Conservation (phyloP, 2,329 filamentous ascomycete species). For the Metarhizium humberi region DNA sequence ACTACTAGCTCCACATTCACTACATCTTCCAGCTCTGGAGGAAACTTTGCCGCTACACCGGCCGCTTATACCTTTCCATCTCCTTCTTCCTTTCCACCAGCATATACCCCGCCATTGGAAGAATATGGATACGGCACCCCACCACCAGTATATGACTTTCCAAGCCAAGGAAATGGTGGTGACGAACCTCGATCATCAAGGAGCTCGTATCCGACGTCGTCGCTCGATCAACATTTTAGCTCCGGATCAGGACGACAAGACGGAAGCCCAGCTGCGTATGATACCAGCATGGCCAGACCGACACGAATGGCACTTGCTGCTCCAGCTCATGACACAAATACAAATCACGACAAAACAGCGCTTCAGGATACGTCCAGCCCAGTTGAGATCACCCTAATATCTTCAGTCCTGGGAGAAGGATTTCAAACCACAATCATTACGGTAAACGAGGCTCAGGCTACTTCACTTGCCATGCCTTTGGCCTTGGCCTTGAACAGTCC, state of each 20-base stretch:
- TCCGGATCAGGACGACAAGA: neutral
- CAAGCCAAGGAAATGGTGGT: neutral
- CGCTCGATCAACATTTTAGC: neutral
- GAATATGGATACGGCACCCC: constrained; percentile 7
- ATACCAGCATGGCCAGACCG: neutral
- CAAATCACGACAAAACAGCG: neutral
- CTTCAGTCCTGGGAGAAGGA: constrained; percentile 11
- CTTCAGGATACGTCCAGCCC: neutral
- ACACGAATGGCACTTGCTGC: constrained; percentile 1
- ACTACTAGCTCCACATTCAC: neutral
- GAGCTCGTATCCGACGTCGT: neutral
- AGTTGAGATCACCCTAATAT: constrained; percentile 15
- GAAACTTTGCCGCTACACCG: neutral
- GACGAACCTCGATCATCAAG: neutral
- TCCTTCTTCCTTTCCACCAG: constrained; percentile 5
- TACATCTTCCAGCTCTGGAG: neutral
- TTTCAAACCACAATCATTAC: constrained; percentile 12
- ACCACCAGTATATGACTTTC: constrained; percentile 3
- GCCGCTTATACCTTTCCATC: constrained; percentile 3
- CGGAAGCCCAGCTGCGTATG: neutral
- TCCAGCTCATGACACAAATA: neutral
- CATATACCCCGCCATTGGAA: constrained; percentile 6
- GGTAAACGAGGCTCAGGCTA: neutral
- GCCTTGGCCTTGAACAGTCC: neutral
- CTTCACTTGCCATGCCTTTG: neutral